Evolutionary conservation across 495 filamentous ascomycete genomes (phyloP), one percentile per base, ranked within the genome.

Genomic region (Lepraria neglecta): DNA sequence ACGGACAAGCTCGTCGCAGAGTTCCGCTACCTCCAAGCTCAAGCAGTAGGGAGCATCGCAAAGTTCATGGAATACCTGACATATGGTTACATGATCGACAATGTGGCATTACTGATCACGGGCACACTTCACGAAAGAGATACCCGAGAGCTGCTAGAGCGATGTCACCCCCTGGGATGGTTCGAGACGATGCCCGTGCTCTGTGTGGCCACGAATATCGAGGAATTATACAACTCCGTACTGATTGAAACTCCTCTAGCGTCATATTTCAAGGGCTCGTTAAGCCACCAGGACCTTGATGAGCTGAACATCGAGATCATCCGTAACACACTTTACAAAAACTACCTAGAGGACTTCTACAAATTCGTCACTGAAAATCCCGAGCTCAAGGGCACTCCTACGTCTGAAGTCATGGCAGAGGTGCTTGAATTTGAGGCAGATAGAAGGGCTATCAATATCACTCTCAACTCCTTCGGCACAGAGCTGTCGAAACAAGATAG

Each of bases 61-160:
- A 90, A 89, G 68, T 99, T 99, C 73, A 86, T 97, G 77, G 90
- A 96, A 70, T 99, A 96, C 73, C 77, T 99, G 59, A 97, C 92
- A 12, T 97, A 99, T 69, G 91, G 90, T 51, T 99, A 99, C 79
- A 99, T 99, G 94, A 99, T 99, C 74, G 94, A 99, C 75, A 99
- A 99, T 72, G 91, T 99, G 45, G 95, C 94, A 30, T 85, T 99
- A 27, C 84, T 99, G 67, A 99, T 99, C 74, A 99, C 94, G 43
- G 94, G 95, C 64, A 99, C 95, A 21, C 82, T 99, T 21, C 94
- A 97, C 74, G 95, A 97, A 76, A 85, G 94, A 70, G 95, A 99
- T 76, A 98, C 95, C 15, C 83, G 92, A 46, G 95, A 98, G 75
- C 83, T 99, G 65, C 76, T 99, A 56, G 94, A 97, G 67, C 83